Conservation (phyloP, 2,329 filamentous ascomycete species). For the Trichoderma harzianum region DNA sequence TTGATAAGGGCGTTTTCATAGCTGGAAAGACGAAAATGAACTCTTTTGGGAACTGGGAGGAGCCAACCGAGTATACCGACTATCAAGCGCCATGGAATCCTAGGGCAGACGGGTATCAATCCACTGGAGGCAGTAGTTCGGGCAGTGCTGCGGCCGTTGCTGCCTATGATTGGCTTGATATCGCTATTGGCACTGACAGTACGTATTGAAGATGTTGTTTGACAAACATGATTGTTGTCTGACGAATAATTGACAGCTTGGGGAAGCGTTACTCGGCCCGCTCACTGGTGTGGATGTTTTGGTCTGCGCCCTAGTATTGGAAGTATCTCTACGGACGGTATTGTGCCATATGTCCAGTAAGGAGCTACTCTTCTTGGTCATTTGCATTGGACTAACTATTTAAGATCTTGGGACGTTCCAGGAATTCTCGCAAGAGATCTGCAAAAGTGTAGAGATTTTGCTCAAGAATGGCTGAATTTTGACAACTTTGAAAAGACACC, state of each 20-base stretch:
- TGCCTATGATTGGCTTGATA: neutral
- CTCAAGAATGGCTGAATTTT: neutral
- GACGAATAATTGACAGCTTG: neutral
- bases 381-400: neutral
- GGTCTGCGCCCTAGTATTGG: neutral
- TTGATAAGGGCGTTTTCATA: neutral
- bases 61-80: neutral
- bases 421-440: neutral
- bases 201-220: neutral
- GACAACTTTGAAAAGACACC: neutral
- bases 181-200: neutral
- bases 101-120: neutral
- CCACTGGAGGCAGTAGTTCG: neutral
- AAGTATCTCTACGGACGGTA: neutral
- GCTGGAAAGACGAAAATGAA: neutral
- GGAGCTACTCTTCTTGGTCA: accelerated
- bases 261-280: neutral
- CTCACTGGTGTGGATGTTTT: neutral
- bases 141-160: neutral
- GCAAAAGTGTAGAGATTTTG: neutral
- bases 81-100: neutral
- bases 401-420: neutral
- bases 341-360: neutral
- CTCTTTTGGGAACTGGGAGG: neutral
- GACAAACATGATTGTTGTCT: neutral